Conservation (phyloP, 2,329 filamentous ascomycete species). For the Ceratocystis lukuohia region DNA sequence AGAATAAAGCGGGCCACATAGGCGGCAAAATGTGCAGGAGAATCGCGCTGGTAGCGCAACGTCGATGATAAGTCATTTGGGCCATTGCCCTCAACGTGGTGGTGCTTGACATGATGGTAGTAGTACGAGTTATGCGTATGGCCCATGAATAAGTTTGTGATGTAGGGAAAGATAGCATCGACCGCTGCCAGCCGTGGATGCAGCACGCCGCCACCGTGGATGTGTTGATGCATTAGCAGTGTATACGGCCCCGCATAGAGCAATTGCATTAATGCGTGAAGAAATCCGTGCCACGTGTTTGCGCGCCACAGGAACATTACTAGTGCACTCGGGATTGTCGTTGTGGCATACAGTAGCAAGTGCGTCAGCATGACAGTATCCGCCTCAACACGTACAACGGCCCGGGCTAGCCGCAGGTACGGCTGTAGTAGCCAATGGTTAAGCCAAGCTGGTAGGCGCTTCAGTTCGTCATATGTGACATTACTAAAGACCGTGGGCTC, state of each 20-base stretch:
- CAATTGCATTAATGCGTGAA: slow-evolving; percentile 52
- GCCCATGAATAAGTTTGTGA: slow-evolving; percentile 63
- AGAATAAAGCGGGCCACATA: slow-evolving; percentile 64
- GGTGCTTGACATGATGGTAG: slow-evolving; percentile 77
- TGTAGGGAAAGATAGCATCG: slow-evolving; percentile 56
- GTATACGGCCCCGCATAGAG: slow-evolving; percentile 64
- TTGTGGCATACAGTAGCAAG: slow-evolving; percentile 56
- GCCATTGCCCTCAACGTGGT: slow-evolving; percentile 42
- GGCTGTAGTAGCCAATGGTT: slow-evolving; percentile 42
- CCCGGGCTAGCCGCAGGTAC: slow-evolving; percentile 43
- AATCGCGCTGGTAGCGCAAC: slow-evolving; percentile 62
- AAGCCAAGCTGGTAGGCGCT: slow-evolving; percentile 29
- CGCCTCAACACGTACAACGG: slow-evolving; percentile 48
- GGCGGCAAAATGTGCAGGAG: slow-evolving; percentile 49
- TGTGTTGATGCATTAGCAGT: slow-evolving; percentile 73
- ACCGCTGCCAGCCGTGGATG: slow-evolving; percentile 40
- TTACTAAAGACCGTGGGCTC: slow-evolving; percentile 35
- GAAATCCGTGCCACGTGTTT: slow-evolving; percentile 51
- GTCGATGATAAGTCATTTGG: slow-evolving; percentile 47
- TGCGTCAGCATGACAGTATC: slow-evolving; percentile 72
- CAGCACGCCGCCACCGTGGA: slow-evolving; percentile 61
- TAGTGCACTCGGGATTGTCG: slow-evolving; percentile 55
- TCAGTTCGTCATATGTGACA: slow-evolving; percentile 29
- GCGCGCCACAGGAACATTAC: slow-evolving; percentile 40
- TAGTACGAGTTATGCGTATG: slow-evolving; percentile 79